Conservation (phyloP, 495 filamentous ascomycete species). For the Podospora pseudocomata region DNA sequence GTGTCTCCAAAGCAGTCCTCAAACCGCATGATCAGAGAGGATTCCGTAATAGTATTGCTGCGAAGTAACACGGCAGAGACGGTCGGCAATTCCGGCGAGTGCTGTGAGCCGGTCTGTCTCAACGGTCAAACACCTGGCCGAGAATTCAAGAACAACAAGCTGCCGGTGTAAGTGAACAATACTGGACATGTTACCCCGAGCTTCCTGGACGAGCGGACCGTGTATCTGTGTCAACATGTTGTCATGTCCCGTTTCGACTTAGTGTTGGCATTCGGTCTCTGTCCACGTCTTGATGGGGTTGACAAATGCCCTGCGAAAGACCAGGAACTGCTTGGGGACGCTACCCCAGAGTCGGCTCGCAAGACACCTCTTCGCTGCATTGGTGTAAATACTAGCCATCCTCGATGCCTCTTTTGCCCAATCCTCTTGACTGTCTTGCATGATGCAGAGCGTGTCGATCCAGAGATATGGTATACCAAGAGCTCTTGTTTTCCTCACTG, state of each 20-base stretch:
- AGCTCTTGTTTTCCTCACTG: slow-evolving; percentile 19
- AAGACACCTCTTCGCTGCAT: slow-evolving; percentile 4
- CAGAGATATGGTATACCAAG: slow-evolving; percentile 24
- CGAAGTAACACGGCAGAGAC: neutral
- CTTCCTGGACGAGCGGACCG: neutral
- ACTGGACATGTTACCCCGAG: neutral
- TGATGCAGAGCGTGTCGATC: slow-evolving; percentile 30
- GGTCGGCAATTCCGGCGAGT: neutral
- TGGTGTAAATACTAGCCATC: slow-evolving; percentile 37
- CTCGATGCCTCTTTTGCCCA: slow-evolving; percentile 33
- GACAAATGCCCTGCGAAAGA: neutral
- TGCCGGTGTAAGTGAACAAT: neutral
- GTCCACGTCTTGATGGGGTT: neutral
- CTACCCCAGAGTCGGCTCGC: neutral
- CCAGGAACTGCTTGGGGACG: neutral
- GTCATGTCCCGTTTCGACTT: neutral
- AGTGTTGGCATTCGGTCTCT: neutral
- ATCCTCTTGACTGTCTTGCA: slow-evolving; percentile 26
- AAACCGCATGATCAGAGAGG: neutral
- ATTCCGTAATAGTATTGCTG: neutral
- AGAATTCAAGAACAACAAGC: neutral
- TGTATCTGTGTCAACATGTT: neutral
- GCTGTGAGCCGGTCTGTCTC: neutral
- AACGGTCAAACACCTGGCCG: neutral
- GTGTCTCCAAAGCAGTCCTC: neutral